Evolutionary conservation across 331 rosid species (phyloP).

Genomic region (Prunus yedoensis): DNA sequence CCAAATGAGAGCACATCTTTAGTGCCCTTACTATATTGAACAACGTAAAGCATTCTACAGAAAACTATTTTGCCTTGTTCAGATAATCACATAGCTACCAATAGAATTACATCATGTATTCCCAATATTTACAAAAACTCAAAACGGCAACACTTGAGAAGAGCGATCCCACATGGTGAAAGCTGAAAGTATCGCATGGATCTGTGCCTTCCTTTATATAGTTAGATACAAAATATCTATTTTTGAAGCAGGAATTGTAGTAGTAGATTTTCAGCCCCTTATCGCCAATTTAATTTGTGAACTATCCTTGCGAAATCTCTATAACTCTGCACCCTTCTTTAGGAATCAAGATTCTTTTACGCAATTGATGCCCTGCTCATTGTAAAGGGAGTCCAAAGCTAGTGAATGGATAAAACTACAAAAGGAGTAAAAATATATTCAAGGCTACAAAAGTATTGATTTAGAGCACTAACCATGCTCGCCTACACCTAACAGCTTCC

Average conservation of each 20-base stretch:
- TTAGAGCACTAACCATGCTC: slow-evolving; percentile 66
- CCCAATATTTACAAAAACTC: neutral
- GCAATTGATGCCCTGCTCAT: slow-evolving; percentile 59
- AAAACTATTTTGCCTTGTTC: too few relatives aligned
- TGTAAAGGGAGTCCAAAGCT: neutral
- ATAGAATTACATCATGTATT: too few relatives aligned
- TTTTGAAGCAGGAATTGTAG: too few relatives aligned
- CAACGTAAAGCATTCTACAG: neutral
- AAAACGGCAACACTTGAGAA: neutral
- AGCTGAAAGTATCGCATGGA: too few relatives aligned
- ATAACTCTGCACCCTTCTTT: neutral
- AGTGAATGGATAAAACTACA: neutral
- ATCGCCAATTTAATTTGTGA: too few relatives aligned
- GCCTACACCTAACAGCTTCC: slow-evolving; percentile 87
- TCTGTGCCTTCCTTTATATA: too few relatives aligned
- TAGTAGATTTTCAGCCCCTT: too few relatives aligned
- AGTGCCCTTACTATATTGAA: neutral
- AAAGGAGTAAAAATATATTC: neutral
- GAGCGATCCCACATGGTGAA: neutral
- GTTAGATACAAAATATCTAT: too few relatives aligned
- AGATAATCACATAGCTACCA: too few relatives aligned
- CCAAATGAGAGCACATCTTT: neutral
- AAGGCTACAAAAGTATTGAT: neutral
- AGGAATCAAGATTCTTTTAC: neutral
- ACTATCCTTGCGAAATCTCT: neutral